A percentile compares a stretch with the other conserved stretches of the same genome.
Conservation (phyloP, 805 yeast species). For the Nakazawaea holstii region DNA sequence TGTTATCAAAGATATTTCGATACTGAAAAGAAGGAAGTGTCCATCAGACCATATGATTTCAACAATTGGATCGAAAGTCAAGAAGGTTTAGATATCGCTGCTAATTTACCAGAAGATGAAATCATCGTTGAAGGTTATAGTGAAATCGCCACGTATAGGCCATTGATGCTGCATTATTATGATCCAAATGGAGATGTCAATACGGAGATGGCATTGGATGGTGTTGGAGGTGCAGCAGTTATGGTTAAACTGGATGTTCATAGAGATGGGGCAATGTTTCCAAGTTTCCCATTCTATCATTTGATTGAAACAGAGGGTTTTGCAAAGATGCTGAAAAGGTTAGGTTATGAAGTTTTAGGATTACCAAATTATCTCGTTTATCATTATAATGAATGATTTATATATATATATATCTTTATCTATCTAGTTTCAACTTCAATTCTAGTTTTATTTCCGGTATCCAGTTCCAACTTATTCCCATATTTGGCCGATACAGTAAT, state of each 20-base stretch:
- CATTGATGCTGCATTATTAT: conserved; percentile 87
- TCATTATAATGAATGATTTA: conserved; percentile 70
- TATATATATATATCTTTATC: background rate
- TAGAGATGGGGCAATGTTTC: conserved; percentile 99
- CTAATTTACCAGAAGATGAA: conserved; percentile 74
- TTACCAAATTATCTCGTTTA: conserved; percentile 91
- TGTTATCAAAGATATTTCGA: conserved; percentile 82
- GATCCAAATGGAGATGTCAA: conserved; percentile 56
- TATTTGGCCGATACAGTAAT: too few relatives aligned
- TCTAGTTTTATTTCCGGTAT: too few relatives aligned
- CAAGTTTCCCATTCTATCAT: conserved; percentile 95
- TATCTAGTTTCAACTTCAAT: too few relatives aligned
- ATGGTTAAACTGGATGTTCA: conserved; percentile 97
- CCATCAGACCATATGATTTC: conserved; percentile 86
- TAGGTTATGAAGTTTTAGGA: conserved; percentile 88
- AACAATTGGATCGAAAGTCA: conserved; percentile 93
- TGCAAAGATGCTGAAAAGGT: conserved; percentile 94
- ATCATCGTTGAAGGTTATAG: conserved; percentile 92
- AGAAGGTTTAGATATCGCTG: conserved; percentile 72
- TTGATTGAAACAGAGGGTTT: conserved; percentile 97
- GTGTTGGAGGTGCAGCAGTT: conserved; percentile 97
- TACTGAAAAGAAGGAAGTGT: conserved; percentile 42
- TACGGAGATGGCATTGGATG: conserved; percentile 82
- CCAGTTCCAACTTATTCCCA: too few relatives aligned
- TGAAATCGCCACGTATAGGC: conserved; percentile 90